Base-by-base conservation (phyloP, 1,284 basidiomycete species). In the Papiliotrema laurentii region DNA sequence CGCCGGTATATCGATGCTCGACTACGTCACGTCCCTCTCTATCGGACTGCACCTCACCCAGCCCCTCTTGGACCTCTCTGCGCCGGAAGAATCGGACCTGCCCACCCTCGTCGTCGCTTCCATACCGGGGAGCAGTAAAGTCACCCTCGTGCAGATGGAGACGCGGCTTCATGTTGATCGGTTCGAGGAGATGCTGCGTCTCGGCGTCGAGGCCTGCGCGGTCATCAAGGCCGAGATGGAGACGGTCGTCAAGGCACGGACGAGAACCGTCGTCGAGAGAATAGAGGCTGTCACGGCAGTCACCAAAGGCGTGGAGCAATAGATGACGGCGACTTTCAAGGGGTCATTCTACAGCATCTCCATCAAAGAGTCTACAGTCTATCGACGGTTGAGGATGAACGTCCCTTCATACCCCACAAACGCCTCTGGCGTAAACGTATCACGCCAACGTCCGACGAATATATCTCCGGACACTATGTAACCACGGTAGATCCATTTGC, bases 91-190 rank as follows among this genome's bases (percentile, higher is more conserved):
- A 75, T 83, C 82, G 60, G 90, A 93, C 60, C 76, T 94, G 16
- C 94, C 94, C 0, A 81, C 87, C 61, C 74, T 94, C 24, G 91
- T 89, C 0, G 83, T 97, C 40, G 94, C 90, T 0, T 79, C 89
- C 25, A 82, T 97, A 78, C 92, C 94, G 1, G 81, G 84, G 50
- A 85, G 84, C 5, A 81, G 82, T 3, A 87, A 85, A 59, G 83
- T 97, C 38, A 89, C 89, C 4, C 78, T 97, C 21, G 85, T 92
- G 53, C 86, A 86, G 53, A 86, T 97, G 82, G 94, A 97, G 74
- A 96, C 91, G 13, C 78, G 93, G n/a, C 71, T 98, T 53, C 90
- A 92, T 64, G 85, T 93, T 13, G 91, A 94, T 63, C 80, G 89
- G 37, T 94, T 97, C 63, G 87, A 89, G 66, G 89, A 93, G 66